Percentiles rank a stretch among this genome's conserved stretches.
Conservation (phyloP, 306 rosid genomes). For the Trifolium fragiferum region DNA sequence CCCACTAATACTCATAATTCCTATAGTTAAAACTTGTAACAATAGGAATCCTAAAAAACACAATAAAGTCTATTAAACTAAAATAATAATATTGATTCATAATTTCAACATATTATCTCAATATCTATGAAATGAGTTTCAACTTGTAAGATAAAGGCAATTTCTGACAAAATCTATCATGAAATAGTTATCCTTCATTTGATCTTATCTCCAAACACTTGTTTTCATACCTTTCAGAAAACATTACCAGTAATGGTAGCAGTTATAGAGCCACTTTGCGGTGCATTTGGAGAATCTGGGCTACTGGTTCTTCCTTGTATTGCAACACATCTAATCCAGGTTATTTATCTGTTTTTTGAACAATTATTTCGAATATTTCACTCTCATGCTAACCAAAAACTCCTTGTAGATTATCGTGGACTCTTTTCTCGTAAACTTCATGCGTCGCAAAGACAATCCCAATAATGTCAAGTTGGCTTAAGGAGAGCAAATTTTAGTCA, state of each 20-base stretch:
- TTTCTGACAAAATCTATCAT: constrained; percentile 13
- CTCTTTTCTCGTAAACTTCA: constrained; percentile 65
- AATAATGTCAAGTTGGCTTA: constrained; percentile 50
- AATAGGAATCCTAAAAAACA: too few species aligned
- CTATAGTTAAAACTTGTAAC: too few species aligned
- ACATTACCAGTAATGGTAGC: constrained; percentile 97
- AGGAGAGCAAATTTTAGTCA: constrained; percentile 13
- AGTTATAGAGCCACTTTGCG: constrained; percentile 82
- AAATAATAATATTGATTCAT: too few species aligned
- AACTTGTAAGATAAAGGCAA: constrained; percentile 24
- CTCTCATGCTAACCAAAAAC: constrained; percentile 43
- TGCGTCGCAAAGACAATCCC: constrained; percentile 55
- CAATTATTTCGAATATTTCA: neutral
- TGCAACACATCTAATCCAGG: constrained; percentile 95
- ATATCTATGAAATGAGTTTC: constrained; percentile 33
- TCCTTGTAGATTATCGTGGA: constrained; percentile 67
- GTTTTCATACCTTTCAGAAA: constrained; percentile 61
- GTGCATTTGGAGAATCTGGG: constrained; percentile 87
- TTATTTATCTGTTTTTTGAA: constrained; percentile 30
- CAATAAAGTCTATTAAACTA: too few species aligned
- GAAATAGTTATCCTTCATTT: neutral
- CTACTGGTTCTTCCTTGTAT: constrained; percentile 94
- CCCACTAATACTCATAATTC: too few species aligned
- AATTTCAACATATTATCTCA: too few species aligned
- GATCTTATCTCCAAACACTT: constrained; percentile 18